Base-by-base conservation (phyloP, 1,284 basidiomycete genomes). In the Phellinidium pouzarii region DNA sequence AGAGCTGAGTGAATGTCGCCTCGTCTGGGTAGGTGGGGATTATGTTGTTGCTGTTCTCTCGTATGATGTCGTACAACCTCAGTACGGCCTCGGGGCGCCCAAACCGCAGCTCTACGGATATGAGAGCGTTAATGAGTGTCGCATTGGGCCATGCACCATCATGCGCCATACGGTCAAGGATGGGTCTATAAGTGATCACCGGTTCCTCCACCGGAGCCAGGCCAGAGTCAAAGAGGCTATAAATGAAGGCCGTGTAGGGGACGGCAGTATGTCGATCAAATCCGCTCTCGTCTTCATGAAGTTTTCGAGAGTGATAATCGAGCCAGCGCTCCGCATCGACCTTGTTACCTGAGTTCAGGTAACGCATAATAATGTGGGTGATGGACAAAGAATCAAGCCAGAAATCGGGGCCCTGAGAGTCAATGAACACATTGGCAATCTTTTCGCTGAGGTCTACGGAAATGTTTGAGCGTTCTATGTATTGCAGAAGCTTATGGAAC, bases 131-230 rank as follows among this genome's bases (percentile, higher is more conserved):
- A 11, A 57, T 20, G 37, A 53, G 44, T 12, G 25, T 42, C 0
- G 52, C 50, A 34, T 57, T 52, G 9, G 52, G 51, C 51, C 43
- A 53, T 20, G 47, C 55, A 6, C 29, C 40, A 23, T 53, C 55
- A 1, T 19, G 44, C 14, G 22, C 14, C 55, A 57, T 57, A 4
- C 45, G 34, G 4, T 52, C 31, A n/a, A 56, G 44, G 9, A 56
- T 40, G 4, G 54, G 54, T 7, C 23, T 34, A 23, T 56, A 52
- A 14, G 45, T 17, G 14, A 17, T 17, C 26, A 25, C 20, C 17
- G 54, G 54, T 8, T 56, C 49, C 38, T 40, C 22, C 5, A 31
- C 20, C 6, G 42, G 44, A 14, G 43, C n/a, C n/a, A n/a, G n/a
- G n/a, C n/a, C 27, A 5, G 34, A 40, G 34, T 19, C 31, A 25